Percentiles rank a stretch among this genome's conserved stretches.
phyloP scores from a whole-genome alignment of 2,329 filamentous ascomycete species.

The Colletotrichum sp. region DNA sequence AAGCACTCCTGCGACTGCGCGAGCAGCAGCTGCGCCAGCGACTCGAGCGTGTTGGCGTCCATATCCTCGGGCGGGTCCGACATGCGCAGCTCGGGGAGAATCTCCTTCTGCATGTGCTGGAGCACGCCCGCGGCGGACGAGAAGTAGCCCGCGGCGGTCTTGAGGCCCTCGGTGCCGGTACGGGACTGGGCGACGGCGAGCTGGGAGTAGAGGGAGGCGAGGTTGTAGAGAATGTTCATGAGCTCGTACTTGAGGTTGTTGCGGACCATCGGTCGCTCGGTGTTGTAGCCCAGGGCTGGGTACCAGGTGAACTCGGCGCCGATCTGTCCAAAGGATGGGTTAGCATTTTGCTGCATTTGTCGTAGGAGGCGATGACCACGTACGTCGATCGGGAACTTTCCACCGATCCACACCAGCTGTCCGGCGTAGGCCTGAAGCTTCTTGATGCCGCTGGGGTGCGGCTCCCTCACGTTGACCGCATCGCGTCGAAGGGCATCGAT shows the following conservation, averaged over 20 bases:
- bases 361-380: constrained; percentile 27
- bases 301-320: constrained; percentile 98
- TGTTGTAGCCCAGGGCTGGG: constrained; percentile 89
- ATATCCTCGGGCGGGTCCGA: constrained; percentile 91
- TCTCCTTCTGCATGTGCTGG: constrained; percentile 73
- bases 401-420: constrained; percentile 90
- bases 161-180: constrained; percentile 80
- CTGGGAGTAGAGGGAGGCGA: constrained; percentile 92
- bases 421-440: constrained; percentile 92
- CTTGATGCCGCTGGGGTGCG: constrained; percentile 83
- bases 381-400: constrained; percentile 96
- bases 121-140: constrained; percentile 87
- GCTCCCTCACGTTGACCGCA: constrained; percentile 87
- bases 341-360: not conserved
- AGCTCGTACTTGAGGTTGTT: constrained; percentile 82
- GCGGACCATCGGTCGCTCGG: constrained; percentile 70
- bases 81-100: constrained; percentile 83
- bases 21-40: constrained; percentile 81
- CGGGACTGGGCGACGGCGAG: constrained; percentile 83
- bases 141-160: constrained; percentile 88
- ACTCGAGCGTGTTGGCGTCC: constrained; percentile 86
- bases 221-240: constrained; percentile 91
- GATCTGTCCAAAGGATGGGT: constrained; percentile 58
- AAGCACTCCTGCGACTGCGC: constrained; percentile 97
- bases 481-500: constrained; percentile 85